Base-by-base conservation (phyloP, 495 filamentous ascomycete genomes). In the Aspergillus steynii region DNA sequence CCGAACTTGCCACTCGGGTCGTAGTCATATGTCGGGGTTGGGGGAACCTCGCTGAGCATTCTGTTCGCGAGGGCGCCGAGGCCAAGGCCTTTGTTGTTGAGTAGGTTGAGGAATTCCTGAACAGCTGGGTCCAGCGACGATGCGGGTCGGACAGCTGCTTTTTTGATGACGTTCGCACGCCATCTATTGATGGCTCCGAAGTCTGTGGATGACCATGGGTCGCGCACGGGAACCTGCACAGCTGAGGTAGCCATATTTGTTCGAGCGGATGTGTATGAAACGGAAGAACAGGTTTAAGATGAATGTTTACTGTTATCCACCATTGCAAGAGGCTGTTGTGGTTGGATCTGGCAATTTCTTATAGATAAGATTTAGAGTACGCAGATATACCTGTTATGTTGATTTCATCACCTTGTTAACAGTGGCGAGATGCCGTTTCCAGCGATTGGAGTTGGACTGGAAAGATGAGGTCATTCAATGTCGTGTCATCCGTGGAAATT, bases 11-110 rank as follows among this genome's bases (percentile, higher is more conserved):
- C 81, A 2, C 77, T 82, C 0, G 84, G 83, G 60, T 87, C 82
- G 2, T 69, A 74, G 56, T 76, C 64, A 68, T 88, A 88, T 10
- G 77, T 79, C 15, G 77, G 69, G 60, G 79, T 80, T 50, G 58
- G 55, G 0, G 86, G 86, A 14, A 89, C 72, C 65, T 88, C 80
- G 29, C 81, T 73, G 74, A 86, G 86, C 85, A 87, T 88, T 29
- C 27, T 29, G 7, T 37, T 42, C 8, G 55, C 56, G 1, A 68
- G 60, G 28, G 47, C 20, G 34, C 50, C 59, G 27, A 68, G 48
- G 10, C 5, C 20, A 2, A 49, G 9, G 29, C 68, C 69, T 8
- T 42, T 1, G 29, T 46, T 32, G 54, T 73, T 63, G 53, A 74
- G 69, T 48, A 73, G 62, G 5, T 64, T 46, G 47, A 68, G 63